Evolutionary conservation across 345 rosid genomes (phyloP).

Genomic region (Melaleuca alternifolia): DNA sequence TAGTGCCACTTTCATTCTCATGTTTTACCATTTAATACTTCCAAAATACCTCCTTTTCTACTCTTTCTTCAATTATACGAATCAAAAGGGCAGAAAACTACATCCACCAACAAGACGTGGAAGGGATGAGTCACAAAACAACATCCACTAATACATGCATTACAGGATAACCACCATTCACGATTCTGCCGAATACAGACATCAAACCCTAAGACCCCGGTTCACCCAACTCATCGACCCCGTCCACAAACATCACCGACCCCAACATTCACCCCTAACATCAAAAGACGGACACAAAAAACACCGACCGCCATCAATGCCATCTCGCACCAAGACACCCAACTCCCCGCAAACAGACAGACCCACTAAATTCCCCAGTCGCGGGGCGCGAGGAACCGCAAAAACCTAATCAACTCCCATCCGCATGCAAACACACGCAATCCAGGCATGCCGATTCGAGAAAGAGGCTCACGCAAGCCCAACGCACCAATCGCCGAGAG

Average conservation of each 20-base stretch:
- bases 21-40: background rate
- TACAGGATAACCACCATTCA: background rate
- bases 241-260: background rate
- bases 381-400: no score
- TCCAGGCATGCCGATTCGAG: background rate
- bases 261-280: background rate
- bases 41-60: background rate
- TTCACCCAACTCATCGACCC: background rate
- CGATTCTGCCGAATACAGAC: background rate
- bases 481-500: background rate
- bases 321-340: background rate
- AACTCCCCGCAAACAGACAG: background rate
- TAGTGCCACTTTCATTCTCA: background rate
- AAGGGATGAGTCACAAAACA: background rate
- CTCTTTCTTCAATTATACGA: background rate
- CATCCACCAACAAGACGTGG: background rate
- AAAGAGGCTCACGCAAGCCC: background rate
- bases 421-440: background rate
- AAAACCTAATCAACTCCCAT: background rate
- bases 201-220: background rate
- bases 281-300: background rate
- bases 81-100: background rate
- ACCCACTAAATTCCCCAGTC: background rate
- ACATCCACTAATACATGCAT: background rate
- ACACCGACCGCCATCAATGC: background rate